These are phyloP conservation scores for Fusarium solani-melongenae DNA, from an alignment of 2,329 filamentous ascomycete genomes.

Conservation along the genomic window DNA sequence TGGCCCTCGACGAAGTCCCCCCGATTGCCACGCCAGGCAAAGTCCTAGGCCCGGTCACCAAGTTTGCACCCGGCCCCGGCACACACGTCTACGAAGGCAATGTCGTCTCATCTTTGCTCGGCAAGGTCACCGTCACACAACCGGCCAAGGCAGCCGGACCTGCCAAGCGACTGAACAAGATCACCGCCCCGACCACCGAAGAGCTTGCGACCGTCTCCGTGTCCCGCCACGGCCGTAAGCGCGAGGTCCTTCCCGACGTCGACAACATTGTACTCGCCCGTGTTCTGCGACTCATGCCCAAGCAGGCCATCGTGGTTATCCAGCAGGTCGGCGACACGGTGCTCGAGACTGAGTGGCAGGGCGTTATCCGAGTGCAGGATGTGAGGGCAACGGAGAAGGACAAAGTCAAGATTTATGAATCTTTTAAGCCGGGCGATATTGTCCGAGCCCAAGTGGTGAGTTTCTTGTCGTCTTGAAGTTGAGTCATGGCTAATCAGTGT, in stretches of 20 bases:
- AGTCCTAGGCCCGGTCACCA: constrained; percentile 73
- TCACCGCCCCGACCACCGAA: constrained; percentile 58
- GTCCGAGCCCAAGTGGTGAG: constrained; percentile 85
- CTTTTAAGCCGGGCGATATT: constrained; percentile 92
- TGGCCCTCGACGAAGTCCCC: constrained; percentile 52
- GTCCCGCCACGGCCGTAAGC: constrained; percentile 60
- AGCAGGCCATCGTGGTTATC: constrained; percentile 88
- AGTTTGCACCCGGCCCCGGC: constrained; percentile 80
- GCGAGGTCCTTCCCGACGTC: constrained; percentile 84
- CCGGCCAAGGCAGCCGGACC: constrained; percentile 60
- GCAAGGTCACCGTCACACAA: constrained; percentile 69
- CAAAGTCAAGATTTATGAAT: constrained; percentile 89
- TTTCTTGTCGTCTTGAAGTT: neutral
- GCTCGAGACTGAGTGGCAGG: constrained; percentile 84
- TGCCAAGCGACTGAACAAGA: constrained; percentile 69
- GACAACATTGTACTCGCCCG: constrained; percentile 83
- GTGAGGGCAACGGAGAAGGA: constrained; percentile 97
- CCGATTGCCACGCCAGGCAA: constrained; percentile 83
- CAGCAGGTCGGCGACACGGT: constrained; percentile 81
- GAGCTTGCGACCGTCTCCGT: constrained; percentile 68
- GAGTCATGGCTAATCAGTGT: constrained; percentile 1
- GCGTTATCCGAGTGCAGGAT: constrained; percentile 87
- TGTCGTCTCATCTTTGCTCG: constrained; percentile 86
- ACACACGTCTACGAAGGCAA: constrained; percentile 83
- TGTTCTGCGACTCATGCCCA: constrained; percentile 85